Conservation (phyloP, 805 yeast genomes). For the Priceomyces melissophilus region DNA sequence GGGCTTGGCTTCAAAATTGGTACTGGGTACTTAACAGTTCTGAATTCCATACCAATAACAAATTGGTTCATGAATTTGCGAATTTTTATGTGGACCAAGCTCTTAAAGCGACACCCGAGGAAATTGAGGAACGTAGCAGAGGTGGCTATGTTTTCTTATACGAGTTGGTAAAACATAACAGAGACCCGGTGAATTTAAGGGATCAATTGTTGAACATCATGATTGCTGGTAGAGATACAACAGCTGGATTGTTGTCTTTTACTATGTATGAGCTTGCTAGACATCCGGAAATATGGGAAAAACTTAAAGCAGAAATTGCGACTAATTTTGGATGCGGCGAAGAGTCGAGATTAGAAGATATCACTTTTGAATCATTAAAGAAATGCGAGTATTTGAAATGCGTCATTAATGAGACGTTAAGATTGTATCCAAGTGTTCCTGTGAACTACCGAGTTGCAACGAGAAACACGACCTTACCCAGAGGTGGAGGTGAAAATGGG, state of each 20-base stretch:
- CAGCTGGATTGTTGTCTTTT: constrained; percentile 38
- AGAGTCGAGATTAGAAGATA: constrained; percentile 23
- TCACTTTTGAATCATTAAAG: constrained; percentile 37
- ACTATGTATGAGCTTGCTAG: constrained; percentile 32
- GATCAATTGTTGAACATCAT: constrained; percentile 39
- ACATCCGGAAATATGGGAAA: constrained; percentile 28
- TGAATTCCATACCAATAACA: constrained; percentile 21
- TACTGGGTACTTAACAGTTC: constrained; percentile 22
- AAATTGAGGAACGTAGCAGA: constrained; percentile 22
- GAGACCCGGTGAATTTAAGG: constrained; percentile 31
- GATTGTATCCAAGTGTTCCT: constrained; percentile 44
- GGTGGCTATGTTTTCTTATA: constrained; percentile 35
- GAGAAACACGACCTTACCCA: constrained; percentile 46
- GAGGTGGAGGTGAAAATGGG: constrained; percentile 46
- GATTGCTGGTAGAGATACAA: constrained; percentile 43
- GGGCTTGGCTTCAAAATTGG: constrained; percentile 22
- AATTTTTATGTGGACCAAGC: constrained; percentile 30
- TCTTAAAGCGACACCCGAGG: constrained; percentile 20
- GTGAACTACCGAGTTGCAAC: constrained; percentile 44
- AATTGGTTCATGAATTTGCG: constrained; percentile 25
- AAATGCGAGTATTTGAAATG: constrained; percentile 37
- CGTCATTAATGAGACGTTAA: constrained; percentile 32
- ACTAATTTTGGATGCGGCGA: constrained; percentile 31
- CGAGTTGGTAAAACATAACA: constrained; percentile 37
- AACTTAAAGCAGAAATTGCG: constrained; percentile 28